Percentiles rank a stretch among this genome's conserved stretches.
Conservation (phyloP, 129 eudicot genomes). For the Flaveria bidentis region DNA sequence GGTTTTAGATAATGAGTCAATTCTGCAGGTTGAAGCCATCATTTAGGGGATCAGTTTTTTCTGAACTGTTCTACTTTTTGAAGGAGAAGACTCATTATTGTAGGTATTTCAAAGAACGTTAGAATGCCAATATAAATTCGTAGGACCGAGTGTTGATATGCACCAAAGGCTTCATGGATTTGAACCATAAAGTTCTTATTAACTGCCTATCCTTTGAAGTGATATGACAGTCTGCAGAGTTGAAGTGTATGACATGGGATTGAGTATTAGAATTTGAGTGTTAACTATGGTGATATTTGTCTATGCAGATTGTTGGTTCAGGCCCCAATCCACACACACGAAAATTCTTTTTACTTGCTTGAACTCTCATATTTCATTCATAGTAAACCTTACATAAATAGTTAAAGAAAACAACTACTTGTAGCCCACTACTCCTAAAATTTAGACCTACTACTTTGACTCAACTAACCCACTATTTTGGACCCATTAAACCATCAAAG, state of each 20-base stretch:
- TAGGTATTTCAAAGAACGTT: background rate
- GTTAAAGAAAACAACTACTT: no score
- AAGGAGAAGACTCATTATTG: background rate
- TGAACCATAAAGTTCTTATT: background rate
- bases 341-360: no score
- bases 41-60: background rate
- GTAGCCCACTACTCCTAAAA: no score
- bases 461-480: no score
- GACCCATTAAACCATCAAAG: no score
- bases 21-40: background rate
- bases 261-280: background rate
- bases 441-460: no score
- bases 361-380: no score
- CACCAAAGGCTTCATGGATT: conserved; percentile 15
- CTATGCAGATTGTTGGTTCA: background rate
- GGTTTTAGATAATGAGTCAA: background rate
- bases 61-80: background rate
- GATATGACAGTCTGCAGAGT: conserved; percentile 3
- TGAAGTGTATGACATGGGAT: conserved; percentile 14
- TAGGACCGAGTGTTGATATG: background rate
- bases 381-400: no score
- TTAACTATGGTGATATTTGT: background rate
- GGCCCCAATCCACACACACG: no score
- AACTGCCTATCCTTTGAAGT: background rate
- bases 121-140: background rate